Evolutionary conservation across 2,329 filamentous ascomycete genomes (phyloP).

Genomic region (Trichoderma pleuroti): DNA sequence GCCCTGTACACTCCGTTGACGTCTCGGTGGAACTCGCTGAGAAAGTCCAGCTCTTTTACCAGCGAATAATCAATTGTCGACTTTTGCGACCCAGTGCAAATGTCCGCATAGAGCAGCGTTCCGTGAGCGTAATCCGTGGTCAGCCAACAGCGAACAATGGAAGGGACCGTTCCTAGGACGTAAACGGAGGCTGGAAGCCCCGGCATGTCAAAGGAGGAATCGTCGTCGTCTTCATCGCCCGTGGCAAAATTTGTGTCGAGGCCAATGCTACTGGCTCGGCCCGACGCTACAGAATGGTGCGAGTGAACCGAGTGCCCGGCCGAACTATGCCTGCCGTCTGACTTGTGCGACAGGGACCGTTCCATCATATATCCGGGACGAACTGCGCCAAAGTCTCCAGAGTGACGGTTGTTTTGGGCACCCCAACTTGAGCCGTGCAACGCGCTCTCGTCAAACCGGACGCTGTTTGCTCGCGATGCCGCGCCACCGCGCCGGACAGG

Average conservation of each 20-base stretch:
- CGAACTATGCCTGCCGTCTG: conserved; percentile 90
- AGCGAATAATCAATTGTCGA: conserved; percentile 77
- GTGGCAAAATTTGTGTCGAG: conserved; percentile 67
- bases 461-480: conserved; percentile 90
- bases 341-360: conserved; percentile 88
- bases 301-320: conserved; percentile 75
- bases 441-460: conserved; percentile 94
- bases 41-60: conserved; percentile 68
- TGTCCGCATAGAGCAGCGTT: conserved; percentile 82
- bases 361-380: conserved; percentile 87
- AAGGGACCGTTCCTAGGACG: conserved; percentile 82
- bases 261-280: conserved; percentile 82
- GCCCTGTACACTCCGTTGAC: conserved; percentile 65
- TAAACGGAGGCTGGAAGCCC: conserved; percentile 80
- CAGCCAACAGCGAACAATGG: conserved; percentile 94
- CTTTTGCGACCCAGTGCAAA: conserved; percentile 87
- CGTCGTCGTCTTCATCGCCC: conserved; percentile 60
- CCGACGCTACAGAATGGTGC: conserved; percentile 67
- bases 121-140: conserved; percentile 86
- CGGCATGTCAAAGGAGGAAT: conserved; percentile 68
- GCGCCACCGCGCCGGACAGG: conserved; percentile 80
- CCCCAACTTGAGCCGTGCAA: conserved; percentile 84
- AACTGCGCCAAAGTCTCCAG: conserved; percentile 73
- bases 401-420: conserved; percentile 72
- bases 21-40: conserved; percentile 61